phyloP scores from a whole-genome alignment of 2,329 filamentous ascomycete genomes.

The Monosporascus cannonballus region DNA sequence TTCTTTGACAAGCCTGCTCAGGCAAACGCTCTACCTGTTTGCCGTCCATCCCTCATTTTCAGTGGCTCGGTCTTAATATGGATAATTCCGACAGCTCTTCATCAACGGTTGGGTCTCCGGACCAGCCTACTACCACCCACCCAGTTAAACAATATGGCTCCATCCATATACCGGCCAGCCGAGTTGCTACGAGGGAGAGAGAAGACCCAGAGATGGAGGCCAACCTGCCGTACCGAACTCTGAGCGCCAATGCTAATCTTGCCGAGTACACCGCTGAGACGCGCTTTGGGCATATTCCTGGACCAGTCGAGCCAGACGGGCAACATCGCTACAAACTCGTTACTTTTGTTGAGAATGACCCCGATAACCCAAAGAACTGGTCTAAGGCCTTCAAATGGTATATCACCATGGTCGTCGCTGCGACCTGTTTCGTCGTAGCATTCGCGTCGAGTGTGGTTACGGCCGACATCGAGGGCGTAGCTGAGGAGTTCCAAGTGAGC shows the following conservation, averaged over 20 bases:
- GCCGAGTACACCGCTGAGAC: constrained; percentile 63
- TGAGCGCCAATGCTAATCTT: constrained; percentile 55
- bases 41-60: too few species aligned
- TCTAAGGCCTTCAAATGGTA: constrained; percentile 74
- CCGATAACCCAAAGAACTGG: constrained; percentile 83
- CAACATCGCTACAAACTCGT: constrained; percentile 46
- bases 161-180: background rate
- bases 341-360: constrained; percentile 65
- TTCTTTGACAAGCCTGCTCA: too few species aligned
- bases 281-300: constrained; percentile 53
- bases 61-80: background rate
- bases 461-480: constrained; percentile 62
- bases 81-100: background rate
- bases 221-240: constrained; percentile 60
- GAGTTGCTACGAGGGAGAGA: constrained; percentile 26
- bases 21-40: too few species aligned
- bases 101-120: background rate
- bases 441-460: constrained; percentile 72
- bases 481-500: constrained; percentile 59
- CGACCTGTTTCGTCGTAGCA: constrained; percentile 69
- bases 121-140: background rate
- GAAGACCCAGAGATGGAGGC: constrained; percentile 38
- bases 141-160: background rate
- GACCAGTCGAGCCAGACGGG: constrained; percentile 25
- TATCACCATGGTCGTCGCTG: constrained; percentile 76